Evolutionary conservation across 2,329 filamentous ascomycete genomes (phyloP), one percentile per base, ranked within the genome.

Genomic region (Lachnellula cervina): DNA sequence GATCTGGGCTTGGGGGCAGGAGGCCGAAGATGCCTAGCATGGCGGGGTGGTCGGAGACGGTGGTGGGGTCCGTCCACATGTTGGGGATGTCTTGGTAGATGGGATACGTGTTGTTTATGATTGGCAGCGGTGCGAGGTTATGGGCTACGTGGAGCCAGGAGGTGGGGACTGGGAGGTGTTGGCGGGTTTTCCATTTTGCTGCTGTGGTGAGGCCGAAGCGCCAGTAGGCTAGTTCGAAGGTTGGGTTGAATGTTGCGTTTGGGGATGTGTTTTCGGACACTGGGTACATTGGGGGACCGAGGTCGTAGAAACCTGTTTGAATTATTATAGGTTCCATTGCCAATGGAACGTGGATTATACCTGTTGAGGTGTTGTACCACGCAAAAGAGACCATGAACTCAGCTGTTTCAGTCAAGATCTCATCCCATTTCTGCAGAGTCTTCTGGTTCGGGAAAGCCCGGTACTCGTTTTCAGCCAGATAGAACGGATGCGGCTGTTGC

Each of bases 401-500:
- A 0, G 82, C 82, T 0, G 77, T 74, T 0, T 73, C 71, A 1
- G 72, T 74, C 1, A 85, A 62, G 16, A 84, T 66, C 0, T 65
- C 64, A 53, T 84, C 77, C 82, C 82, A 85, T 35, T 75, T 75
- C 42, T 64, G 49, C 5, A 85, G 65, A 0, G 76, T 80, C 4
- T 70, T 65, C 2, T 68, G 52, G 7, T 69, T 72, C 0, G 77
- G 74, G 51, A 71, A 75, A 0, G 72, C 72, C 21, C 77, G 72
- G 62, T 78, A 83, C 25, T 52, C 49, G 23, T 49, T 17, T 44
- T 83, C 80, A 0, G 81, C 82, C 62, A 84, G 81, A 63, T 80
- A 81, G 73, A 84, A 79, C 0, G 78, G 74, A 64, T 85, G 82
- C 7, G 80, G 81, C 62, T 84, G 82, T 61, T 85, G 82, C 82